Evolutionary conservation across 352 stramenopile genomes (phyloP), one percentile per base, ranked within the genome.

Genomic region (Thraustochytrium striatum): DNA sequence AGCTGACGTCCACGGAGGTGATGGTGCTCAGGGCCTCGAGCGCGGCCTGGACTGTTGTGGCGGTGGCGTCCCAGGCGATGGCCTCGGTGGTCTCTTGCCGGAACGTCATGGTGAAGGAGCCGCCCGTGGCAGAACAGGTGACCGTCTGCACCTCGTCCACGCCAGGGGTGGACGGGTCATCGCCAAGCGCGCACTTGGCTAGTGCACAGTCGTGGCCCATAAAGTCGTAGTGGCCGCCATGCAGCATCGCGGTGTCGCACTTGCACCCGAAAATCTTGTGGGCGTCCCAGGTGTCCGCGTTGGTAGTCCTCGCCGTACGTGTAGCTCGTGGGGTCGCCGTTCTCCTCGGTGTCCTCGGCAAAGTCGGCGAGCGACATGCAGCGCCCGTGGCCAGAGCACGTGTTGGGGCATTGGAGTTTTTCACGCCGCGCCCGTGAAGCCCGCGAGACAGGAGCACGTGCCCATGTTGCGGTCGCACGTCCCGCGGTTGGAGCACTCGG

Each of bases 231-330:
- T 59, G 57, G 16, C 70, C 70, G 32, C 53, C 70, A 25, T 80
- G 43, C 13, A 41, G 36, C 38, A 80, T 13, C n/a, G 32, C 21
- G 32, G 57, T 81, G 57, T 91, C 87, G 61, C 88, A 92, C 62
- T 91, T 87, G 81, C 88, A 91, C 3, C 88, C 88, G 70, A 87
- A 89, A 69, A 91, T 87, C 80, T 91, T 91, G 79, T 92, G 86
- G 55, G 87, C 87, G 68, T 92, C 88, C 87, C 87, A 92, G 16
- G 72, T 58, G 21, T 25, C 41, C 28, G 13, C 28, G 38, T 78
- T 81, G 25, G 32, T 19, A 65, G 35, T 57, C 61, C 30, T 21
- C 21, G 3, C 72, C 59, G 28, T 81, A 80, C 19, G 59, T 79
- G 8, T 69, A 81, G 1, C 30, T 21, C 16, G 38, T 72, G 11